A percentile compares a stretch with the other conserved stretches of the same genome.
Evolutionary conservation across 2,329 filamentous ascomycete species (phyloP).

Genomic region (Bipolaris sorokiniana): DNA sequence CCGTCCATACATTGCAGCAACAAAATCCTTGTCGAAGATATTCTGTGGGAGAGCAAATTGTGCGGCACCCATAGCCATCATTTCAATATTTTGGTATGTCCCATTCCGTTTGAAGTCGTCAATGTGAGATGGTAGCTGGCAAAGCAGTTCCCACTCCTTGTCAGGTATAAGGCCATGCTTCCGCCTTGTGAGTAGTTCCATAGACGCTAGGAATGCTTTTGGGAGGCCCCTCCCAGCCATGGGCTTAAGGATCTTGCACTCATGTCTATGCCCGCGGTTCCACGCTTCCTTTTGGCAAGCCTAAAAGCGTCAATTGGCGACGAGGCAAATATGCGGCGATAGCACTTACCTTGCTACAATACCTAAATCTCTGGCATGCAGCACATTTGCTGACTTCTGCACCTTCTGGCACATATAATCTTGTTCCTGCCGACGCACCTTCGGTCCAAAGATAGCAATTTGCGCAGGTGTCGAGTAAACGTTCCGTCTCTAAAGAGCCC

Average conservation of each 20-base stretch:
- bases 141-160: constrained; percentile 53
- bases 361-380: constrained; percentile 63
- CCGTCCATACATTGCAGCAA: constrained; percentile 54
- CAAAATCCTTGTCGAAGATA: constrained; percentile 51
- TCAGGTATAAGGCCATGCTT: constrained; percentile 48
- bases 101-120: constrained; percentile 53
- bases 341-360: constrained; percentile 63
- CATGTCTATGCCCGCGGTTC: constrained; percentile 64
- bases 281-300: constrained; percentile 65
- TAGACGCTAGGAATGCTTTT: constrained; percentile 61
- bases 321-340: neutral
- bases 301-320: constrained; percentile 43
- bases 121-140: constrained; percentile 56
- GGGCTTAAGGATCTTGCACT: constrained; percentile 61
- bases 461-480: constrained; percentile 62
- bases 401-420: constrained; percentile 41
- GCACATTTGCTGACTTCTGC: constrained; percentile 60
- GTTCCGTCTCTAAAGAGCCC: constrained; percentile 59
- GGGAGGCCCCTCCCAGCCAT: constrained; percentile 56
- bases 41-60: constrained; percentile 57
- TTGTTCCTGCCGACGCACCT: constrained; percentile 38
- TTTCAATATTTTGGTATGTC: constrained; percentile 55
- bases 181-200: constrained; percentile 59
- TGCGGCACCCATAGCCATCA: constrained; percentile 62
- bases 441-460: constrained; percentile 60